Base-by-base conservation (phyloP, 2,329 filamentous ascomycete genomes). In the Colletotrichum salicis region DNA sequence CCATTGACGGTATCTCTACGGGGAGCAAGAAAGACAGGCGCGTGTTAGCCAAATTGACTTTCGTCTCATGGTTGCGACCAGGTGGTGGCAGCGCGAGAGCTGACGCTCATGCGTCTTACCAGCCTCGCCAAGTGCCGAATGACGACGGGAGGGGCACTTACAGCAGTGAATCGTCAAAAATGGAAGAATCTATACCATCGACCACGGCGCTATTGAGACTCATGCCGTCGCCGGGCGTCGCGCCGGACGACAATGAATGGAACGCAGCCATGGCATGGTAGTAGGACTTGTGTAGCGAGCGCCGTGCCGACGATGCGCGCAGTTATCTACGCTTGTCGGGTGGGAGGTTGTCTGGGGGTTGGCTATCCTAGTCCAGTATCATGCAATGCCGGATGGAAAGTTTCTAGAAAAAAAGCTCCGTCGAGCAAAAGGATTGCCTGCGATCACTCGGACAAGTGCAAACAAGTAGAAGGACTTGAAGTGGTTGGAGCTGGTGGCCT, bases 121-220 rank as follows among this genome's bases (percentile, higher is more conserved):
- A 27, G 48, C 45, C 48, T 29, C 52, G n/a, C 41, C 5, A 24
- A 52, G 41, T 57, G 7, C 33, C 2, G 52, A 10, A 15, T 24
- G 29, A 54, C 3, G 31, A 33, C 29, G 19, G 41, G 37, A 41
- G 35, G 29, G 19, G 35, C 69, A 82, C 87, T 80, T 82, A 90
- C 88, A 90, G 81, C 57, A 90, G 80, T 55, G 87, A 83, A 27
- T 90, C 88, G 76, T 90, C 88, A 80, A 90, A 90, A 66, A 74
- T 80, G 79, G 57, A 89, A 79, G 48, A 82, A 59, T 88, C 86
- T 74, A 90, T 89, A 19, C 82, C 81, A 29, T 87, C 87, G 76
- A 89, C 86, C 24, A 79, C 79, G 79, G 80, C 81, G 55, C 77
- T 77, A 74, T 84, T 85, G 79, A 89, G 79, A 73, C 80, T 80